Base-by-base conservation (phyloP, 139 green algal genomes). In the Raphidocelis subcapitata region DNA sequence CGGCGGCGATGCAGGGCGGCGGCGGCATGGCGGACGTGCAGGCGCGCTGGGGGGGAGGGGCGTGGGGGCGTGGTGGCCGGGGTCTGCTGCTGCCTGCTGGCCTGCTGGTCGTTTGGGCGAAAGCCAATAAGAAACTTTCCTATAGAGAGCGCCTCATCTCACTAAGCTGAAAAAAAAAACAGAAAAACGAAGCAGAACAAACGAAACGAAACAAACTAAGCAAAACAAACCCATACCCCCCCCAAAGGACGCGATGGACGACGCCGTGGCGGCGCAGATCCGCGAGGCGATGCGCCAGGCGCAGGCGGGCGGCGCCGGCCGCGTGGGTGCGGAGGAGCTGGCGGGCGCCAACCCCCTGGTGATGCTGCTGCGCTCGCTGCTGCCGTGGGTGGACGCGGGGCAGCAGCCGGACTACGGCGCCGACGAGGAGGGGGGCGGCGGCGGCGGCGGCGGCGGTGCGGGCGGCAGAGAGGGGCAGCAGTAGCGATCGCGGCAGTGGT, bases 351-450 rank as follows among this genome's bases (percentile, higher is more conserved):
- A 92, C 81, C 89, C 90, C 0, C 66, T 94, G 54, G 60, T 86
- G 20, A 84, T 84, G 79, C 80, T 96, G 81, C 83, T 96, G 67
- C 82, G 84, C 33, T 85, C 86, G 20, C 62, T 96, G 79, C 67
- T 96, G 79, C 91, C 91, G 23, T 96, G 91, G 89, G 84, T 93
- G 3, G 84, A 93, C 67, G 82, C 72, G 32, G 90, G 85, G 14
- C 74, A 90, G 72, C 71, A 82, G 65, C 85, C 88, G n/a, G 84
- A 92, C 20, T 84, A 90, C 49, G 75, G 44, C 0, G 75, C 59
- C 15, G 80, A 81, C 0, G 74, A 59, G 5, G 77, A 72, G 32
- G 65, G 31, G 20, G 71, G 52, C 21, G 61, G 52, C 28, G 63
- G 64, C 54, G 32, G 67, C 55, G 55, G 55, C 36, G 26, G 36